Conservation (phyloP, 352 stramenopile genomes). For the Hyaloperonospora arabidopsidis region DNA sequence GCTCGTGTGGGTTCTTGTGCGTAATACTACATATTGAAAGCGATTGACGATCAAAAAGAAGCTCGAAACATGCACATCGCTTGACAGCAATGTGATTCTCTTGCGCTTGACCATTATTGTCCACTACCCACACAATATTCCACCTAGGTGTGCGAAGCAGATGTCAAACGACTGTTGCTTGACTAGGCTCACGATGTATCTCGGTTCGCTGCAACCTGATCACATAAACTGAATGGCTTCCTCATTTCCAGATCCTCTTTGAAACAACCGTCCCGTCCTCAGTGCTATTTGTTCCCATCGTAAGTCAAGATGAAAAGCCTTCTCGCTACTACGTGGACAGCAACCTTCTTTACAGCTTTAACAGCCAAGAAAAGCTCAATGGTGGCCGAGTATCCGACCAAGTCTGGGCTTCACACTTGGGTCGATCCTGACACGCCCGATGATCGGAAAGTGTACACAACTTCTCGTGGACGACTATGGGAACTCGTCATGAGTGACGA, state of each 20-base stretch:
- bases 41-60: too few relatives aligned
- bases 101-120: not conserved
- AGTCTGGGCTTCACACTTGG: constrained; percentile 35
- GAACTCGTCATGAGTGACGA: too few relatives aligned
- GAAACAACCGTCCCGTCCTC: not conserved
- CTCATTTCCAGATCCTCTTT: too few relatives aligned
- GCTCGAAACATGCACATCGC: too few relatives aligned
- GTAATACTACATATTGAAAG: too few relatives aligned
- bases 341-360: not conserved
- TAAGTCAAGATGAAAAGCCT: constrained; percentile 4
- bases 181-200: not conserved
- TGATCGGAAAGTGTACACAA: constrained; percentile 1
- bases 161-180: constrained; percentile 10
- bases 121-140: constrained; percentile 8
- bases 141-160: constrained; percentile 16
- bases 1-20: not conserved
- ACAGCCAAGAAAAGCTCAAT: constrained; percentile 13
- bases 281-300: not conserved
- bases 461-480: too few relatives aligned
- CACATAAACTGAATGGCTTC: too few relatives aligned
- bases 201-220: not conserved
- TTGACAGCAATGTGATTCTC: not conserved
- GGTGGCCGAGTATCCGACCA: constrained; percentile 27
- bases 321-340: constrained; percentile 1
- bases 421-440: constrained; percentile 45